A percentile compares a stretch with the other conserved stretches of the same genome.
These are phyloP conservation scores for Neltuma alba DNA, from an alignment of 306 rosid genomes.

Conservation along the genomic window DNA sequence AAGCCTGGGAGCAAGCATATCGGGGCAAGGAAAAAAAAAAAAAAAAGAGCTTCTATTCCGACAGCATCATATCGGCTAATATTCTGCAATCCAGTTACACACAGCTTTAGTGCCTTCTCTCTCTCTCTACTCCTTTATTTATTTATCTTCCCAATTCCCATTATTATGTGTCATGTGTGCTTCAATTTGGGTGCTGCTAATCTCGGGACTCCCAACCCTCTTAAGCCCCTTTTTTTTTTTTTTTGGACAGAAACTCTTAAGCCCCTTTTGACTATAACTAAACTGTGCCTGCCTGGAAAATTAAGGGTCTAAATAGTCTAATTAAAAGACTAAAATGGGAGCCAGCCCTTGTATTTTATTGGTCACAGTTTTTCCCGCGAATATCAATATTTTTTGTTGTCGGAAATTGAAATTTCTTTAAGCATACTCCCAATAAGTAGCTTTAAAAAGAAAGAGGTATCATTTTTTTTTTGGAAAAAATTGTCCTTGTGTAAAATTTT, in stretches of 20 bases:
- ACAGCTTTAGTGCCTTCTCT: constrained; percentile 33
- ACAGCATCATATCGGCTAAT: constrained; percentile 51
- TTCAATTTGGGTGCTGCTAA: constrained; percentile 50
- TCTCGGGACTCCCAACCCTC: constrained; percentile 46
- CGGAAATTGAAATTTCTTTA: not conserved
- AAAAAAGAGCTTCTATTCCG: constrained; percentile 55
- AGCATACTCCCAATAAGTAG: no score
- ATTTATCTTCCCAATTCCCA: constrained; percentile 29
- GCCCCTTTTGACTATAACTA: constrained; percentile 12
- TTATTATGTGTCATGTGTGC: constrained; percentile 40
- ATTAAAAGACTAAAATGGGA: no score
- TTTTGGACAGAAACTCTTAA: no score
- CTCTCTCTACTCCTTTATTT: constrained; percentile 5
- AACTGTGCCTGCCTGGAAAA: no score
- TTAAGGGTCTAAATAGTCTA: not conserved
- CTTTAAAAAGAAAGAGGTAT: no score
- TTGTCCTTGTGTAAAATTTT: no score
- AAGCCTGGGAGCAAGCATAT: constrained; percentile 31
- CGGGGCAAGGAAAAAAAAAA: no score
- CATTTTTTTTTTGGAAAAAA: no score
- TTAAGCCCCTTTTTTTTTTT: constrained; percentile 46
- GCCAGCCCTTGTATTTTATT: not conserved
- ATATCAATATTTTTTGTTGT: not conserved
- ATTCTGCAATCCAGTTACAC: constrained; percentile 37
- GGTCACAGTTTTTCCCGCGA: not conserved